Conservation (phyloP, 129 eudicot genomes). For the Escallonia rubra region DNA sequence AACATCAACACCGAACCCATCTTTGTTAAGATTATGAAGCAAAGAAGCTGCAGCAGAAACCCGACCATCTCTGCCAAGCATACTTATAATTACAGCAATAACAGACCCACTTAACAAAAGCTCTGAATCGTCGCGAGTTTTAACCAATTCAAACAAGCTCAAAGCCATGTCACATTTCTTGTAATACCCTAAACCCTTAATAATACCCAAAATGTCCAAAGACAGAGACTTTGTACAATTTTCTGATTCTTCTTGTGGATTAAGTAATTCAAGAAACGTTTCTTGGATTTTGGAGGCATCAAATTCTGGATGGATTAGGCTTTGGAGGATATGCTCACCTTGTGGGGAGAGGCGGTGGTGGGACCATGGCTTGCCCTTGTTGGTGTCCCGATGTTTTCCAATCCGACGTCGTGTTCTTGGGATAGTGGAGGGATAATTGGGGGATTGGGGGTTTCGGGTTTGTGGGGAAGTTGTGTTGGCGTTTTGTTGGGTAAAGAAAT, state of each 20-base stretch:
- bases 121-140: slow-evolving; percentile 26
- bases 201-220: slow-evolving; percentile 58
- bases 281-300: slow-evolving; percentile 23
- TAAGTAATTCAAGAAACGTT: slow-evolving; percentile 25
- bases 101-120: slow-evolving; percentile 47
- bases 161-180: slow-evolving; percentile 69
- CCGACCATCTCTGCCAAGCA: slow-evolving; percentile 70
- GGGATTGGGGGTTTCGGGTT: slow-evolving; percentile 18
- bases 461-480: slow-evolving; percentile 23
- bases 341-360: slow-evolving; percentile 46
- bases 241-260: slow-evolving; percentile 19
- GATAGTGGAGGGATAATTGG: slow-evolving; percentile 21
- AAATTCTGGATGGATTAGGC: slow-evolving; percentile 44
- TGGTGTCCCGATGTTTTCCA: slow-evolving; percentile 58
- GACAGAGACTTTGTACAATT: slow-evolving; percentile 27
- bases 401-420: slow-evolving; percentile 38
- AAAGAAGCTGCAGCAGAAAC: slow-evolving; percentile 60
- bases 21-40: slow-evolving; percentile 57
- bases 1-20: slow-evolving; percentile 64
- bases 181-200: slow-evolving; percentile 63
- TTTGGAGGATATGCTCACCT: slow-evolving; percentile 52
- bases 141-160: slow-evolving; percentile 63
- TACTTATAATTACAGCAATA: slow-evolving; percentile 60
- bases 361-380: slow-evolving; percentile 83
- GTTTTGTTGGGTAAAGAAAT: slow-evolving; percentile 23